phyloP scores from a whole-genome alignment of 352 stramenopile genomes.

The Globisporangium abappressorium region DNA sequence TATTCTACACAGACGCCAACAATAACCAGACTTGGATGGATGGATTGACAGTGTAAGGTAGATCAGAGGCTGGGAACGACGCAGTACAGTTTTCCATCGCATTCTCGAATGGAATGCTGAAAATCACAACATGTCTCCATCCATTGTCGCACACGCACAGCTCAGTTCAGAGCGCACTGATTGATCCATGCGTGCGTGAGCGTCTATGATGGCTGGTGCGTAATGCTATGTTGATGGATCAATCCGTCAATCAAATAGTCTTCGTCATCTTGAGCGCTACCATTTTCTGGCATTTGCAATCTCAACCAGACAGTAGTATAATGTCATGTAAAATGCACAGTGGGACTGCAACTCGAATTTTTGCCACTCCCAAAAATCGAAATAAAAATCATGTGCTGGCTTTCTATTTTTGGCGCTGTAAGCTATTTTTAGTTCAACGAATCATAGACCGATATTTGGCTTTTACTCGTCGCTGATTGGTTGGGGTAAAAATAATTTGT shows the following conservation, averaged over 20 bases:
- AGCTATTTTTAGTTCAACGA: slow-evolving; percentile 9
- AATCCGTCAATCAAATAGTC: too few species aligned
- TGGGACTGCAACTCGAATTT: too few species aligned
- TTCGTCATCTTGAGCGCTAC: too few species aligned
- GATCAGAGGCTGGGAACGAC: neutral
- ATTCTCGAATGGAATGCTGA: neutral
- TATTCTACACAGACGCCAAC: neutral
- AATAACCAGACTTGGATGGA: too few species aligned
- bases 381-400: slow-evolving; percentile 2
- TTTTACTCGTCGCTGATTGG: neutral
- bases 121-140: neutral
- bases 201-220: too few species aligned
- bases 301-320: too few species aligned
- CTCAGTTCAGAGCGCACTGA: neutral
- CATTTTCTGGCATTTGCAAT: too few species aligned
- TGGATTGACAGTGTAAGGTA: too few species aligned
- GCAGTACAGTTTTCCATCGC: neutral
- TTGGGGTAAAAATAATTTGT: neutral
- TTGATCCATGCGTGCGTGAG: neutral
- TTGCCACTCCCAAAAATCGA: neutral
- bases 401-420: neutral
- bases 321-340: too few species aligned
- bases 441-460: neutral
- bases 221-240: too few species aligned
- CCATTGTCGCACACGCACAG: neutral